Percentiles rank a stretch among this genome's conserved stretches.
These are phyloP conservation scores for Penicillium sp. DNA, from an alignment of 2,329 filamentous ascomycete species.

Conservation along the genomic window DNA sequence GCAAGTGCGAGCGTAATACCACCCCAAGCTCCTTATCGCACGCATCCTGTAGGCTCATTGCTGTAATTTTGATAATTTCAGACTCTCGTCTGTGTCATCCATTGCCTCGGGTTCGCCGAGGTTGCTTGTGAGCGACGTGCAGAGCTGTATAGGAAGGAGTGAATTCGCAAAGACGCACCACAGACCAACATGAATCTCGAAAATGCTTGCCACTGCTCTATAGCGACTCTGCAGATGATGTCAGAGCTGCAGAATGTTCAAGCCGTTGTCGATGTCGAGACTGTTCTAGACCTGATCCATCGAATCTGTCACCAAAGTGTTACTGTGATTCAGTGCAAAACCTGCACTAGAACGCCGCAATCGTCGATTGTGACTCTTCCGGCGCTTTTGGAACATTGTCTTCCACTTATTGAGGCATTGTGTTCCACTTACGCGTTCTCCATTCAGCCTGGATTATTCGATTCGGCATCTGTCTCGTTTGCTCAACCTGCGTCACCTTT, in stretches of 20 bases:
- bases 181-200: neutral
- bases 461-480: conserved; percentile 18
- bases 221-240: conserved; percentile 20
- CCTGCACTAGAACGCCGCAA: conserved; percentile 17
- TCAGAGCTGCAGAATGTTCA: conserved; percentile 22
- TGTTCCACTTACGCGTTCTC: conserved; percentile 25
- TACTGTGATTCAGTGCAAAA: conserved; percentile 19
- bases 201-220: conserved; percentile 23
- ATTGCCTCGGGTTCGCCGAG: too few relatives aligned
- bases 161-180: too few relatives aligned
- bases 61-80: neutral
- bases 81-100: neutral
- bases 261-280: conserved; percentile 25
- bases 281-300: conserved; percentile 20
- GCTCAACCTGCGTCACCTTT: conserved; percentile 20
- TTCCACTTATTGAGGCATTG: conserved; percentile 24
- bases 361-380: conserved; percentile 36
- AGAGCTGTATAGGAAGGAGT: too few relatives aligned
- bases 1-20: too few relatives aligned
- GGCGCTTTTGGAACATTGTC: conserved; percentile 33
- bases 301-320: conserved; percentile 21
- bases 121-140: too few relatives aligned
- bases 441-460: conserved; percentile 20
- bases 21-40: too few relatives aligned
- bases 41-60: too few relatives aligned